phyloP scores from a whole-genome alignment of 768 basidiomycete species.

The Tephrocybe rancida region DNA sequence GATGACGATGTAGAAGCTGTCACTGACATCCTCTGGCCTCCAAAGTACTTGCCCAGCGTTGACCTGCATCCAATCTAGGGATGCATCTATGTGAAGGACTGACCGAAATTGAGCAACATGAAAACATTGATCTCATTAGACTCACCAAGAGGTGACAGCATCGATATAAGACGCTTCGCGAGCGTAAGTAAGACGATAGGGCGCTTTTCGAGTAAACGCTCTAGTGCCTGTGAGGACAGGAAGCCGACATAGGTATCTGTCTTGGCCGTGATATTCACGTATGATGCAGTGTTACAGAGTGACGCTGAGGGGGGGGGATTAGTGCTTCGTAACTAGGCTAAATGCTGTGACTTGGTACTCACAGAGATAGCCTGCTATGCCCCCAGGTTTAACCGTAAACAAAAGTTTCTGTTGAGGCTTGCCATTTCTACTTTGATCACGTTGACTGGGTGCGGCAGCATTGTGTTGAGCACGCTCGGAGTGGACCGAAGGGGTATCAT shows the following conservation, averaged over 20 bases:
- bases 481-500: slow-evolving; percentile 31
- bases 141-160: slow-evolving; percentile 90
- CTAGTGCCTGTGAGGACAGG: slow-evolving; percentile 84
- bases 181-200: slow-evolving; percentile 96
- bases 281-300: slow-evolving; percentile 88
- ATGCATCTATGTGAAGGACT: slow-evolving; percentile 97
- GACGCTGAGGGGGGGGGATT: slow-evolving; percentile 67
- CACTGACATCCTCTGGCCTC: slow-evolving; percentile 87
- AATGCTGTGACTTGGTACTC: slow-evolving; percentile 15
- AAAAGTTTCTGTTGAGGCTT: slow-evolving; percentile 63
- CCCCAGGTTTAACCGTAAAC: slow-evolving; percentile 96
- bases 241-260: slow-evolving; percentile 99
- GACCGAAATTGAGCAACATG: background rate
- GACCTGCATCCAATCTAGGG: slow-evolving; percentile 98
- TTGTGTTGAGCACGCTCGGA: slow-evolving; percentile 20
- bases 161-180: slow-evolving; percentile 93
- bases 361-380: slow-evolving; percentile 97
- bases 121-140: slow-evolving; percentile 1
- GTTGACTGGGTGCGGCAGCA: slow-evolving; percentile 10
- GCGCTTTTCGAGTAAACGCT: slow-evolving; percentile 87
- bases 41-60: slow-evolving; percentile 94
- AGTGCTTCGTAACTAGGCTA: background rate
- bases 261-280: slow-evolving; percentile 96
- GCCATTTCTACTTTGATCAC: slow-evolving; percentile 16
- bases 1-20: slow-evolving; percentile 98